phyloP scores from a whole-genome alignment of 164 flowering plant species.

The Amborella trichopoda region DNA sequence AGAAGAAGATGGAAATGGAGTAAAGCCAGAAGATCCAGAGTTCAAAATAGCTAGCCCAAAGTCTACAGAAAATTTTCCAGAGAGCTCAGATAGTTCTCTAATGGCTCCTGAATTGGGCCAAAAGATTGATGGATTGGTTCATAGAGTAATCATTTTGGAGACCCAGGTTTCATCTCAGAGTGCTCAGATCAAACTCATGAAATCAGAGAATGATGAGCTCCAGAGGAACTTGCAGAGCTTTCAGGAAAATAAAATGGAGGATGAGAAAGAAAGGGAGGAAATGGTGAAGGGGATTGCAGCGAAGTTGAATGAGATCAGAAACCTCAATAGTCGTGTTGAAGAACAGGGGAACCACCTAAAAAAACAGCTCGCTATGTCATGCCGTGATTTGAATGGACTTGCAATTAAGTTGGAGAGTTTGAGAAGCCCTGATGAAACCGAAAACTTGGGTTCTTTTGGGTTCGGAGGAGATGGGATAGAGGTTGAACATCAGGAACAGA shows the following conservation, averaged over 20 bases:
- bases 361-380: constrained; percentile 35
- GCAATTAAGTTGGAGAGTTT: constrained; percentile 25
- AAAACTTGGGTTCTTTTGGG: not conserved
- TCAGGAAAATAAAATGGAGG: constrained; percentile 45
- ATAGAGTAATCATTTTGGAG: constrained; percentile 52
- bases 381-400: constrained; percentile 30
- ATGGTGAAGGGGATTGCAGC: constrained; percentile 39
- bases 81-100: constrained; percentile 14
- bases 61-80: constrained; percentile 30
- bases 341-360: constrained; percentile 25
- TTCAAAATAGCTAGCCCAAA: too few relatives aligned
- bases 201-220: constrained; percentile 54
- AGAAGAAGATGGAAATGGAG: too few relatives aligned
- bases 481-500: not conserved
- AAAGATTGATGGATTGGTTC: constrained; percentile 72
- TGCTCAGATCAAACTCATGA: constrained; percentile 46
- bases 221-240: constrained; percentile 37
- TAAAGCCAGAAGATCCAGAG: too few relatives aligned
- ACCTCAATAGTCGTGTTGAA: constrained; percentile 22
- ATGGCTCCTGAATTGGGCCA: constrained; percentile 59
- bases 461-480: not conserved
- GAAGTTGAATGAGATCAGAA: constrained; percentile 29
- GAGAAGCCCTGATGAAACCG: constrained; percentile 10
- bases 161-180: constrained; percentile 52
- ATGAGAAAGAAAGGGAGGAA: constrained; percentile 20